Evolutionary conservation across 371 early-diverging fungal species (phyloP).

Genomic region (Mucor sp.): DNA sequence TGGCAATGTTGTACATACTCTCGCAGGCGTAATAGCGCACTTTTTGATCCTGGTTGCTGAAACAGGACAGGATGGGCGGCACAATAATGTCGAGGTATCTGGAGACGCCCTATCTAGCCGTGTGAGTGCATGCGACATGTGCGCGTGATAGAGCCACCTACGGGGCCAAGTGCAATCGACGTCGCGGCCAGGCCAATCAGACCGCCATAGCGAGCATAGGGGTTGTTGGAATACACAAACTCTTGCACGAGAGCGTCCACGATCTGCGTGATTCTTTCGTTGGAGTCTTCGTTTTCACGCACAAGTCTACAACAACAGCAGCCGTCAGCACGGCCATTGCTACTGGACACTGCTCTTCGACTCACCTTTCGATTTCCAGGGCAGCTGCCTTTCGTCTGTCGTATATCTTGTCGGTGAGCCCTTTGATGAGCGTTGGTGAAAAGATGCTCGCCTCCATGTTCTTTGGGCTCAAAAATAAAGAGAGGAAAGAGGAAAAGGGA

Average conservation of each 20-base stretch:
- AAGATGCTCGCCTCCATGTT: slow-evolving; percentile 34
- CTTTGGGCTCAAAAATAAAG: neutral
- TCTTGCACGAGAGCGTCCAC: slow-evolving; percentile 76
- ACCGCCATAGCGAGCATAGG: slow-evolving; percentile 90
- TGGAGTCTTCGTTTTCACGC: slow-evolving; percentile 64
- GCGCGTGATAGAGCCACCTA: slow-evolving; percentile 19
- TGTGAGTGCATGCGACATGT: neutral
- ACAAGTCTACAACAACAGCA: slow-evolving; percentile 55
- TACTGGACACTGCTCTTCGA: neutral
- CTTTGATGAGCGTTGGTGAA: slow-evolving; percentile 45
- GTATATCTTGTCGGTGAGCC: slow-evolving; percentile 84
- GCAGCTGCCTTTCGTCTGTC: slow-evolving; percentile 90
- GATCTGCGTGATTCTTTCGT: slow-evolving; percentile 60
- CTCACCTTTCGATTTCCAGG: slow-evolving; percentile 81
- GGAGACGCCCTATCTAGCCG: slow-evolving; percentile 56
- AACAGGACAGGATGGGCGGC: slow-evolving; percentile 89
- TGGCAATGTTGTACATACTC: slow-evolving; percentile 93
- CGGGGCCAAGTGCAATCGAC: slow-evolving; percentile 83
- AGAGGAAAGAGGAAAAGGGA: neutral
- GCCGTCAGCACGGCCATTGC: neutral
- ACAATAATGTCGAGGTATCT: slow-evolving; percentile 75
- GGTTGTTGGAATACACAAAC: slow-evolving; percentile 77
- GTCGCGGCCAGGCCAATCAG: slow-evolving; percentile 88
- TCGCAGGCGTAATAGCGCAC: slow-evolving; percentile 96
- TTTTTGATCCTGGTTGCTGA: slow-evolving; percentile 83